Evolutionary conservation across 805 yeast genomes (phyloP).

Genomic region (Hanseniaspora hatyaiensis): DNA sequence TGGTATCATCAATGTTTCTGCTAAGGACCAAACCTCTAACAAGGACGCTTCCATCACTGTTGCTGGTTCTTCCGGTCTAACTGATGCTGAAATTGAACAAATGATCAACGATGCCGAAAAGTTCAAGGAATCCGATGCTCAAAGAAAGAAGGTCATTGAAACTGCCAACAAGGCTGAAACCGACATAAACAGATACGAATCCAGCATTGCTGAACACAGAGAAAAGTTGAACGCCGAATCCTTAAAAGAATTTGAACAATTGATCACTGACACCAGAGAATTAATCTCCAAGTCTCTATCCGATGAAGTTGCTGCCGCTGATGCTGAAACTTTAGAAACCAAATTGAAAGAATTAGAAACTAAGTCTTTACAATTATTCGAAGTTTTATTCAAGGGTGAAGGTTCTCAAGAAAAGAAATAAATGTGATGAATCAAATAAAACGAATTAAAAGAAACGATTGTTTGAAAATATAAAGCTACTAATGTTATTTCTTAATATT

Average conservation of each 20-base stretch:
- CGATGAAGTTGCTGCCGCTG: conserved; percentile 39
- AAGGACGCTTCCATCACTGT: conserved; percentile 92
- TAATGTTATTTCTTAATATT: too few species aligned
- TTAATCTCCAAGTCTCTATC: conserved; percentile 53
- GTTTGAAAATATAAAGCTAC: too few species aligned
- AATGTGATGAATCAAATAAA: neutral
- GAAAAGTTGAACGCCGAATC: conserved; percentile 45
- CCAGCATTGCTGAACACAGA: conserved; percentile 63
- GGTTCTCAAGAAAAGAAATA: conserved; percentile 12
- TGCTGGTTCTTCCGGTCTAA: conserved; percentile 89
- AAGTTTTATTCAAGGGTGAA: conserved; percentile 39
- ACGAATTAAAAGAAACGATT: too few species aligned
- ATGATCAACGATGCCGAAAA: conserved; percentile 87
- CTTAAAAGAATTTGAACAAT: conserved; percentile 38
- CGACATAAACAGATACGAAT: conserved; percentile 76
- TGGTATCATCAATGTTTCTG: conserved; percentile 92
- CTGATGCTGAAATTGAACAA: conserved; percentile 79
- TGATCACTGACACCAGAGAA: conserved; percentile 49
- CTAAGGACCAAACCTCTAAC: conserved; percentile 84
- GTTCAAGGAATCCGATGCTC: conserved; percentile 77
- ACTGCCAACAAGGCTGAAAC: conserved; percentile 70
- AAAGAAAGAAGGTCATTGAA: conserved; percentile 70
- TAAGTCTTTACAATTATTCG: conserved; percentile 64
- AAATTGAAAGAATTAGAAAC: conserved; percentile 67
- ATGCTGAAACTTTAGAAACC: conserved; percentile 50